These are phyloP conservation scores for Calocybe cyanea DNA, from an alignment of 768 basidiomycete genomes.

Conservation along the genomic window DNA sequence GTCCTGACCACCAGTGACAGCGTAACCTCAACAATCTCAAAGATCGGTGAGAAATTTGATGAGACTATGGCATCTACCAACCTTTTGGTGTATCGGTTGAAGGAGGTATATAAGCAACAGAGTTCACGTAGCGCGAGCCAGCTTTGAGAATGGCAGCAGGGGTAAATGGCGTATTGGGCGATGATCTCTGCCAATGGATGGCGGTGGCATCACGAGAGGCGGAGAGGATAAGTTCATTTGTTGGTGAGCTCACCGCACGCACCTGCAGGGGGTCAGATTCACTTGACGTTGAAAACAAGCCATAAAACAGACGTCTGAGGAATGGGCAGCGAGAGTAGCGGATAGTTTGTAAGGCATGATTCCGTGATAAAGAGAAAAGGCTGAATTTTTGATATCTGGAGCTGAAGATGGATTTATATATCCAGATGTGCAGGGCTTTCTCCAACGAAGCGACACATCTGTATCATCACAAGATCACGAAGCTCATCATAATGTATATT, in stretches of 20 bases:
- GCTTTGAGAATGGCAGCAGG: constrained; percentile 54
- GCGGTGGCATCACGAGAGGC: constrained; percentile 91
- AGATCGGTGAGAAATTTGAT: constrained; percentile 8
- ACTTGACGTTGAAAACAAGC: constrained; percentile 8
- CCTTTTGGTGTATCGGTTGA: constrained; percentile 67
- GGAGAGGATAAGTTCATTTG: constrained; percentile 76
- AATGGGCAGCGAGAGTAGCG: constrained; percentile 64
- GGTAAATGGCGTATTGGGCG: constrained; percentile 45
- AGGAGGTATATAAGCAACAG: constrained; percentile 76
- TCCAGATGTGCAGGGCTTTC: background rate
- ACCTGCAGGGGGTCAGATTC: constrained; percentile 50
- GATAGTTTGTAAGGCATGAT: constrained; percentile 76
- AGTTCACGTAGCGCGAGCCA: constrained; percentile 75
- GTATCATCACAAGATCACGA: background rate
- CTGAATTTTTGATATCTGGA: constrained; percentile 19
- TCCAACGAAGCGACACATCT: background rate
- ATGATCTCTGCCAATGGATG: constrained; percentile 72
- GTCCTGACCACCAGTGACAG: constrained; percentile 88
- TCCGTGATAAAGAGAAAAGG: constrained; percentile 2
- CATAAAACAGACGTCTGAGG: constrained; percentile 60
- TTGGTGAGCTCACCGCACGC: constrained; percentile 74
- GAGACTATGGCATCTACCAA: constrained; percentile 29
- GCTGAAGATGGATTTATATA: constrained; percentile 22
- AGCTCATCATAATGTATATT: background rate
- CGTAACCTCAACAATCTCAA: constrained; percentile 57